phyloP scores from a whole-genome alignment of 345 rosid genomes.

The Ceriops decandra region DNA sequence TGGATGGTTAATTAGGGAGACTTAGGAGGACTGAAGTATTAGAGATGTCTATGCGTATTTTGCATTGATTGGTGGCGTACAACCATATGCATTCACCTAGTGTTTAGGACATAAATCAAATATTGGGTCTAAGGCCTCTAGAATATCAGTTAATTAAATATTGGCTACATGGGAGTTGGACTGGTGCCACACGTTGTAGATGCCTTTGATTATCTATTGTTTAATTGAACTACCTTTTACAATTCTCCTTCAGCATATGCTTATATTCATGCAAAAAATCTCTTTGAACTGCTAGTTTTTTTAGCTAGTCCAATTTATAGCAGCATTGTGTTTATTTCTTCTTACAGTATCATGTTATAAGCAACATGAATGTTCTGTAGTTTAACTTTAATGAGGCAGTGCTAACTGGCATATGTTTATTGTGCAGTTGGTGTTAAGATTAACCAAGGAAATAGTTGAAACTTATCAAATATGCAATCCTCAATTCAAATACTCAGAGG shows the following conservation, averaged over 20 bases:
- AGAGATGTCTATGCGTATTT: no score
- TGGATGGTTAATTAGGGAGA: no score
- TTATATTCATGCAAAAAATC: constrained; percentile 2
- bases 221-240: not conserved
- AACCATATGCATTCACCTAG: no score
- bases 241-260: not conserved
- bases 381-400: constrained; percentile 13
- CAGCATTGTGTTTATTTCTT: not conserved
- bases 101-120: no score
- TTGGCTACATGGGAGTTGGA: no score
- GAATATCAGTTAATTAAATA: no score
- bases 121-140: no score
- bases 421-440: constrained; percentile 78
- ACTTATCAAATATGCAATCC: constrained; percentile 89
- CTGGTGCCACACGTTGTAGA: no score
- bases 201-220: no score
- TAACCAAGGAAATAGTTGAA: constrained; percentile 81
- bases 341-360: not conserved
- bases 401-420: constrained; percentile 23
- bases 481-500: constrained; percentile 83
- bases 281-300: constrained; percentile 3
- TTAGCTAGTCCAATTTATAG: not conserved
- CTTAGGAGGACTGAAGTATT: no score
- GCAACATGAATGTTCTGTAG: constrained; percentile 1
- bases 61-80: no score